Evolutionary conservation across 1,284 basidiomycete genomes (phyloP).

Genomic region (Takashimella tepidaria): DNA sequence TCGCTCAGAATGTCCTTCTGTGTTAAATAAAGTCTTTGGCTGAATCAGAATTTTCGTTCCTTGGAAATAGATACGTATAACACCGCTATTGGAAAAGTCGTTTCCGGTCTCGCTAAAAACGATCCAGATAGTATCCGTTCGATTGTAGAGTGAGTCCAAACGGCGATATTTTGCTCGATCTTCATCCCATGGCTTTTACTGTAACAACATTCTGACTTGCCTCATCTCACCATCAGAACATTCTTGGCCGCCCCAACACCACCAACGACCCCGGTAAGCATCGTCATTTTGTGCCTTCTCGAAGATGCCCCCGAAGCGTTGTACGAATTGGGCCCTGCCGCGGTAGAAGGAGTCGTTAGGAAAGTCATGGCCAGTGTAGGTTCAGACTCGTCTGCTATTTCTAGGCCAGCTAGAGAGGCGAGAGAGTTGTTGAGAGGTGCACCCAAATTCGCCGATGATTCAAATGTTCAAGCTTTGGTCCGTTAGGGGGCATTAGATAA

Average conservation of each 20-base stretch:
- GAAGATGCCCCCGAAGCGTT: slow-evolving; percentile 58
- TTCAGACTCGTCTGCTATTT: slow-evolving; percentile 67
- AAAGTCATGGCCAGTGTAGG: slow-evolving; percentile 67
- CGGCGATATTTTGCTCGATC: neutral
- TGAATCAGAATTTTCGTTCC: slow-evolving; percentile 2
- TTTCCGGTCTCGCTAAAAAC: slow-evolving; percentile 59
- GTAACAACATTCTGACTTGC: neutral
- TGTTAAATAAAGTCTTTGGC: slow-evolving; percentile 5
- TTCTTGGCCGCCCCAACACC: slow-evolving; percentile 38
- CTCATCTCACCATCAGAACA: slow-evolving; percentile 12
- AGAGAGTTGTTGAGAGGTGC: slow-evolving; percentile 62
- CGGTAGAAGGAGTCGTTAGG: slow-evolving; percentile 60
- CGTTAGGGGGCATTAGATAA: slow-evolving; percentile 11
- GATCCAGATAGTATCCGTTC: slow-evolving; percentile 63
- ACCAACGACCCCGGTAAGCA: slow-evolving; percentile 52
- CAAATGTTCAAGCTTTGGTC: slow-evolving; percentile 32
- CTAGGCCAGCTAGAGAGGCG: slow-evolving; percentile 78
- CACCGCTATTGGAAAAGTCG: slow-evolving; percentile 62
- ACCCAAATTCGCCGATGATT: slow-evolving; percentile 34
- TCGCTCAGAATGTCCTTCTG: too few relatives aligned
- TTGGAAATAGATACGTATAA: slow-evolving; percentile 61
- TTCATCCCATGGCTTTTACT: neutral
- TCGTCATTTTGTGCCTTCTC: slow-evolving; percentile 62
- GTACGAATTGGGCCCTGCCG: slow-evolving; percentile 55
- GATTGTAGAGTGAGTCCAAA: slow-evolving; percentile 59